phyloP scores from a whole-genome alignment of 2,329 filamentous ascomycete genomes.

The Bipolaris oryzae region DNA sequence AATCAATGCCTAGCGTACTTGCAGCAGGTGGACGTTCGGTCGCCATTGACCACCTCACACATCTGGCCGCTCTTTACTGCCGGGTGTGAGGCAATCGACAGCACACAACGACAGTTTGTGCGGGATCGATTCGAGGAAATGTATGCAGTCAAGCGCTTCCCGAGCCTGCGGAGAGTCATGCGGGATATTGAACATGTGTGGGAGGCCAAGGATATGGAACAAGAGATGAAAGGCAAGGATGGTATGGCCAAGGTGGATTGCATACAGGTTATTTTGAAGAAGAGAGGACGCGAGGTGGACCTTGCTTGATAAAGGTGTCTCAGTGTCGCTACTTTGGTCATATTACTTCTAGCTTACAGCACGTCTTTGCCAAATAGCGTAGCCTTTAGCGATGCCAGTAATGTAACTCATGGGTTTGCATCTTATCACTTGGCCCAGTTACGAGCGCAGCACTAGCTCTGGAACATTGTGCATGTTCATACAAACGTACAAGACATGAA shows the following conservation, averaged over 20 bases:
- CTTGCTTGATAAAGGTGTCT: slow-evolving; percentile 23
- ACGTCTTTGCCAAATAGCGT: too few relatives aligned
- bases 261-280: slow-evolving; percentile 37
- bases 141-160: slow-evolving; percentile 32
- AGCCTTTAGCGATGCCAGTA: too few relatives aligned
- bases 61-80: slow-evolving; percentile 44
- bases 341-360: too few relatives aligned
- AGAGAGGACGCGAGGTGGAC: slow-evolving; percentile 37
- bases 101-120: slow-evolving; percentile 32
- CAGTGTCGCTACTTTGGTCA: too few relatives aligned
- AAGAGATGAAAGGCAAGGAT: slow-evolving; percentile 26
- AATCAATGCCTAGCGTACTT: slow-evolving; percentile 30
- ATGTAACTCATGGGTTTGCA: too few relatives aligned
- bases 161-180: slow-evolving; percentile 33
- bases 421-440: too few relatives aligned
- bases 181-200: slow-evolving; percentile 41
- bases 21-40: slow-evolving; percentile 21
- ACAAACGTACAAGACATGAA: too few relatives aligned
- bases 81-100: slow-evolving; percentile 36
- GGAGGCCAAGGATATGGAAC: slow-evolving; percentile 36
- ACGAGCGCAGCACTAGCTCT: too few relatives aligned
- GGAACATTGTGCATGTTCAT: too few relatives aligned
- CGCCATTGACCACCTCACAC: slow-evolving; percentile 36
- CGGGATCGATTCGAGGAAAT: slow-evolving; percentile 32
- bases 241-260: slow-evolving; percentile 41